Percentiles rank a stretch among this genome's conserved stretches.
phyloP scores from a whole-genome alignment of 306 rosid species.

The Cucumis hystrix region DNA sequence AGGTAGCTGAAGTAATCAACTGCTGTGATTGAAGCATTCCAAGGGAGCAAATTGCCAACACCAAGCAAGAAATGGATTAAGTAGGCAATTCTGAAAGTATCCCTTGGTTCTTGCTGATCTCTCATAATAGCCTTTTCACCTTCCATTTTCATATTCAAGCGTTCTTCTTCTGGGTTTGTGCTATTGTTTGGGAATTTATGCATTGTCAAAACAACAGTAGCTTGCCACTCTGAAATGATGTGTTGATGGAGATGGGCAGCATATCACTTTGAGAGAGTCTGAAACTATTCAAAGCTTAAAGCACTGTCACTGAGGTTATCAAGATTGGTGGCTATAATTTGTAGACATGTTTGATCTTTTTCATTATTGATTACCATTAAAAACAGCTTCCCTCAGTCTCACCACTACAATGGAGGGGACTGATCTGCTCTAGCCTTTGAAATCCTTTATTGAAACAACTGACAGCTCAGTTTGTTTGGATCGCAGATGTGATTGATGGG shows the following conservation, averaged over 20 bases:
- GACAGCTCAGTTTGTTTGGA: slow-evolving; percentile 20
- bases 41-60: slow-evolving; percentile 81
- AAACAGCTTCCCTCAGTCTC: neutral
- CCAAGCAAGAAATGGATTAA: slow-evolving; percentile 80
- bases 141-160: slow-evolving; percentile 30
- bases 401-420: neutral
- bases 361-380: neutral
- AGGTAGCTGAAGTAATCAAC: slow-evolving; percentile 76
- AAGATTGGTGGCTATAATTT: slow-evolving; percentile 10
- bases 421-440: neutral
- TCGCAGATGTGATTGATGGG: slow-evolving; percentile 58
- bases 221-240: slow-evolving; percentile 13
- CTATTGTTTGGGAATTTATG: slow-evolving; percentile 11
- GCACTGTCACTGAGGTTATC: neutral
- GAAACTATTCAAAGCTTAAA: slow-evolving; percentile 10
- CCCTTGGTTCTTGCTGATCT: slow-evolving; percentile 31
- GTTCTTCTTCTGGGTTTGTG: neutral
- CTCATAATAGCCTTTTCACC: slow-evolving; percentile 20
- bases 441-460: slow-evolving; percentile 9
- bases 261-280: slow-evolving; percentile 11
- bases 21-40: slow-evolving; percentile 95
- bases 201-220: neutral
- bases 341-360: slow-evolving; percentile 2
- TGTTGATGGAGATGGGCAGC: slow-evolving; percentile 27
- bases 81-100: slow-evolving; percentile 55